Conservation (phyloP, 1,139 yeast genomes). For the Debaryomycetaceae sp. region DNA sequence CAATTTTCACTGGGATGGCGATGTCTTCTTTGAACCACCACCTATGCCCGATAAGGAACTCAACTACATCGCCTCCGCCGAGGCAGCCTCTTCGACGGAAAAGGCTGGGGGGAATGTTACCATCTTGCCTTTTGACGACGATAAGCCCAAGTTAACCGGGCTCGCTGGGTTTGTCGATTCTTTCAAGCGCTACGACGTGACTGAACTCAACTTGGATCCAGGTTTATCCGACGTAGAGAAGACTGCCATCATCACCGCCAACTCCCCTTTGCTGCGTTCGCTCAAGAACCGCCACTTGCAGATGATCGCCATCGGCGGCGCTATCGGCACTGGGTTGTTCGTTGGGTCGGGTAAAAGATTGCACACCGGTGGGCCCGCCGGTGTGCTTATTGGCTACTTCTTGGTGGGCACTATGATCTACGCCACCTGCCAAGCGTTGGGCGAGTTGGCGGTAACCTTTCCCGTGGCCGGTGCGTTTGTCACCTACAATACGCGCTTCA, state of each 20-base stretch:
- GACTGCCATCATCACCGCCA: constrained; percentile 16
- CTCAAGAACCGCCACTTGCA: constrained; percentile 45
- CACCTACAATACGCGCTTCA: constrained; percentile 28
- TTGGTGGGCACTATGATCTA: constrained; percentile 26
- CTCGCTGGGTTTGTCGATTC: constrained; percentile 6
- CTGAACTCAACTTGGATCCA: constrained; percentile 7
- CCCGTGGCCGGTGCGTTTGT: constrained; percentile 33
- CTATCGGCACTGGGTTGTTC: constrained; percentile 57
- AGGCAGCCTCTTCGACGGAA: constrained; percentile 18
- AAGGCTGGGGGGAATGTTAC: constrained; percentile 23
- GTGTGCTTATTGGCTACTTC: constrained; percentile 46
- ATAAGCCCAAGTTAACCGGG: constrained; percentile 4
- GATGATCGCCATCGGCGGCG: constrained; percentile 55
- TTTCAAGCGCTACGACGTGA: constrained; percentile 8
- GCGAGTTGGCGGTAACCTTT: constrained; percentile 30
- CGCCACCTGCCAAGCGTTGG: constrained; percentile 32
- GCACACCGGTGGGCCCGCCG: constrained; percentile 58
- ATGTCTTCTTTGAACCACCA: too few relatives aligned
- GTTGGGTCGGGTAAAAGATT: constrained; percentile 67
- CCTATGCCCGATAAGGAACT: constrained; percentile 25
- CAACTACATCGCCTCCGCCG: constrained; percentile 20
- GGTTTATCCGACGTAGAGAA: constrained; percentile 14
- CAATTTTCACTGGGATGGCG: too few relatives aligned
- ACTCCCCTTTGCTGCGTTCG: constrained; percentile 26
- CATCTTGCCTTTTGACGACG: constrained; percentile 15